phyloP scores from a whole-genome alignment of 306 rosid genomes.

The Cicer pinnatifidum region DNA sequence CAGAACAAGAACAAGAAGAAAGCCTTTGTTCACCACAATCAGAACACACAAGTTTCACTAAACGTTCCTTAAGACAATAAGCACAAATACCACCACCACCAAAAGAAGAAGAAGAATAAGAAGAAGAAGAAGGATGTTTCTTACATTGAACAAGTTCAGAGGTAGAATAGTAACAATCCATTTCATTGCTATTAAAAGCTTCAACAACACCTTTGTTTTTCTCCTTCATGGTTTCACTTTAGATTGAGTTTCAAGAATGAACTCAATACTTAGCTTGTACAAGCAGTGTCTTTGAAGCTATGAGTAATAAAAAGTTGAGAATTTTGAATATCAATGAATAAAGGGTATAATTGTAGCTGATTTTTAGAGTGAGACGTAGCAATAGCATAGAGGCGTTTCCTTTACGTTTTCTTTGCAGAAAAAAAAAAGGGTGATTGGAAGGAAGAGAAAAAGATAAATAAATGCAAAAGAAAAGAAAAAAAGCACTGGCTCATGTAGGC shows the following conservation, averaged over 20 bases:
- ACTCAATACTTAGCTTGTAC: constrained; percentile 48
- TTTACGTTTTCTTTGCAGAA: constrained; percentile 79
- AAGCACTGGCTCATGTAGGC: constrained; percentile 65
- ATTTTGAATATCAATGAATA: constrained; percentile 54
- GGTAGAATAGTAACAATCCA: constrained; percentile 76
- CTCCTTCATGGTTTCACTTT: constrained; percentile 58
- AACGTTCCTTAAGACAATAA: constrained; percentile 81
- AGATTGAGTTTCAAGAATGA: constrained; percentile 33
- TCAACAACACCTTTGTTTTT: constrained; percentile 77
- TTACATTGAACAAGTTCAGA: constrained; percentile 69
- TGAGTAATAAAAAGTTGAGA: constrained; percentile 45
- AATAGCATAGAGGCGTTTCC: constrained; percentile 62
- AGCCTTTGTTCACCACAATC: constrained; percentile 99
- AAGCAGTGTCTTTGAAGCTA: constrained; percentile 43
- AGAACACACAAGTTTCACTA: constrained; percentile 81
- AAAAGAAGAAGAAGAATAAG: constrained; percentile 63
- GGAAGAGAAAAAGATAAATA: constrained; percentile 41
- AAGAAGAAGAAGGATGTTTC: constrained; percentile 77
- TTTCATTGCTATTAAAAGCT: constrained; percentile 51
- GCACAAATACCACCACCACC: constrained; percentile 91
- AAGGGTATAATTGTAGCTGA: constrained; percentile 32
- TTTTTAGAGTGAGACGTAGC: constrained; percentile 52
- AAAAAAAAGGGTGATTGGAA: constrained; percentile 54
- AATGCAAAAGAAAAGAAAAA: constrained; percentile 46
- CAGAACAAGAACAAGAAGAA: constrained; percentile 98